Conservation (phyloP, 495 filamentous ascomycete genomes). For the Xanthoparmelia taractica region DNA sequence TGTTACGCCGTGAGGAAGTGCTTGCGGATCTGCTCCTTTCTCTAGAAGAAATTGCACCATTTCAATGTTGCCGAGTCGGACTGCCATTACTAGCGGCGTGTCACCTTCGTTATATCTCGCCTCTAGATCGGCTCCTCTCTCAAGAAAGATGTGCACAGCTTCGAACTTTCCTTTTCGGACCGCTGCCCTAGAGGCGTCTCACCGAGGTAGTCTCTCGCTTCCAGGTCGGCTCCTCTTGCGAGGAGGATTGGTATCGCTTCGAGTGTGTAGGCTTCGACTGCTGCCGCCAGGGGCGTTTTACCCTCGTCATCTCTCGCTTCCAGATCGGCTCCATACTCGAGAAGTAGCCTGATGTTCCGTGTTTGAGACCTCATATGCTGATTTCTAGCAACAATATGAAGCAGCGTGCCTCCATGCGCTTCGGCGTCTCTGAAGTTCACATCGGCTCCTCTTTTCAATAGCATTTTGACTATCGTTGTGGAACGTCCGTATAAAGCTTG, state of each 20-base stretch:
- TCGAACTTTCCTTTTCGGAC: background rate
- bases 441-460: background rate
- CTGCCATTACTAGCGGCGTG: background rate
- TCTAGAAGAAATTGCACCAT: background rate
- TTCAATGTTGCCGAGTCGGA: background rate
- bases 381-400: background rate
- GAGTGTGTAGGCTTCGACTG: background rate
- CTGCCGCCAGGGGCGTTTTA: background rate
- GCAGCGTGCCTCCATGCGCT: background rate
- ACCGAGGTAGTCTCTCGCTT: background rate
- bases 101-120: background rate
- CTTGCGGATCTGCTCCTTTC: background rate
- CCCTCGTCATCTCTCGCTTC: background rate
- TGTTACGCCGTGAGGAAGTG: background rate
- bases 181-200: background rate
- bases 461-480: background rate
- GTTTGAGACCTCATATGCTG: background rate
- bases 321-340: background rate
- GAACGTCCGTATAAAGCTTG: background rate
- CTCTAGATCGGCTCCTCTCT: background rate
- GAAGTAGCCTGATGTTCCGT: background rate
- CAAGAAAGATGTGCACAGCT: background rate
- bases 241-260: background rate
- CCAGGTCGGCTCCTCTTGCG: background rate
- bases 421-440: background rate